Evolutionary conservation across 129 eudicot genomes (phyloP).

Genomic region (Ambrosia artemisiifolia): DNA sequence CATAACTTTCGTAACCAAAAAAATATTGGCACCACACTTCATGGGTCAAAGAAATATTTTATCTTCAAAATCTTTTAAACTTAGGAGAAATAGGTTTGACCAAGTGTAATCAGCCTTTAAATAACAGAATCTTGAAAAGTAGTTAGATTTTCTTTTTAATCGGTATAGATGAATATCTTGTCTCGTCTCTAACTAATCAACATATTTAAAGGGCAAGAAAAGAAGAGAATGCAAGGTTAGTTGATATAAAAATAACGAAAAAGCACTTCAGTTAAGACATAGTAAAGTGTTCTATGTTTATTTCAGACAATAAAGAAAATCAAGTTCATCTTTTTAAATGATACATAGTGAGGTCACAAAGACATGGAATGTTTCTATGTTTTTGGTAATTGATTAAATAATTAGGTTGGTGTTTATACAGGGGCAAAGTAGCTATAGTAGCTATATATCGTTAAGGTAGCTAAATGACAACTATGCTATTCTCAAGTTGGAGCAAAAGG

Average conservation of each 20-base stretch:
- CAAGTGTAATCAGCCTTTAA: slow-evolving; percentile 18
- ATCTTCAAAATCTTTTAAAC: neutral
- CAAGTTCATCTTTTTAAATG: neutral
- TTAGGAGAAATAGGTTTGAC: slow-evolving; percentile 13
- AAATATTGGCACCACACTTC: slow-evolving; percentile 12
- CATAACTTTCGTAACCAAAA: neutral
- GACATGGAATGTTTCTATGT: neutral
- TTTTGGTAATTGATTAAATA: neutral
- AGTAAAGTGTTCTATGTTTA: neutral
- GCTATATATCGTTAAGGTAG: neutral
- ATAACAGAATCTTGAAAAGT: slow-evolving; percentile 5
- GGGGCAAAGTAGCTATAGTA: neutral
- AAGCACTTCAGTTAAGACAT: neutral
- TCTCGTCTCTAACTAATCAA: slow-evolving; percentile 3
- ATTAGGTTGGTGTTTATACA: neutral
- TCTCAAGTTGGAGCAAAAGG: neutral
- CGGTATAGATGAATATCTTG: neutral
- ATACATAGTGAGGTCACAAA: neutral
- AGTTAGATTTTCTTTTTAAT: slow-evolving; percentile 14
- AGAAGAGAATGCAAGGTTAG: neutral
- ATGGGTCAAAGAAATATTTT: slow-evolving; percentile 12
- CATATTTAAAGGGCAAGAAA: neutral
- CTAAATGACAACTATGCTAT: neutral
- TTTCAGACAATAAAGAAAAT: neutral
- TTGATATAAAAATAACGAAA: slow-evolving; percentile 8